These are phyloP conservation scores for Trifolium subterraneum DNA, from an alignment of 306 rosid genomes.

Conservation along the genomic window DNA sequence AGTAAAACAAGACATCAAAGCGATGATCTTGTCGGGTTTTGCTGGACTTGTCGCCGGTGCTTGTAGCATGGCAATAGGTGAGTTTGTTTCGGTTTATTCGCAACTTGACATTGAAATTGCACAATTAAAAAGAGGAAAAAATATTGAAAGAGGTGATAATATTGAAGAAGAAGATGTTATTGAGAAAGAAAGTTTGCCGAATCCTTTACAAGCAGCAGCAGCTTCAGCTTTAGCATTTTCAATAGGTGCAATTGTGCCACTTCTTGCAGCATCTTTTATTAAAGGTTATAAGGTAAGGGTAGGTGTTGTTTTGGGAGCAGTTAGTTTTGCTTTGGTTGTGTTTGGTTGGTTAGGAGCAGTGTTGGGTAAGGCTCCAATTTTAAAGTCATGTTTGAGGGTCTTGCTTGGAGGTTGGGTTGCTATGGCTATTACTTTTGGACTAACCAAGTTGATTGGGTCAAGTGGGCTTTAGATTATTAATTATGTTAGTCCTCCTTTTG, in stretches of 20 bases:
- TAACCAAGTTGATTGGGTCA: conserved; percentile 58
- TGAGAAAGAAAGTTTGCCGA: conserved; percentile 49
- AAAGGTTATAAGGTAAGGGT: conserved; percentile 51
- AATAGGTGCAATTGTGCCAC: conserved; percentile 55
- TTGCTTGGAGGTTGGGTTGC: conserved; percentile 60
- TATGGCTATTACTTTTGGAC: conserved; percentile 58
- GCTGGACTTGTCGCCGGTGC: conserved; percentile 59
- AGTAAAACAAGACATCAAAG: conserved; percentile 52
- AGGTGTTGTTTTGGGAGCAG: conserved; percentile 49
- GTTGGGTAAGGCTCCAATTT: conserved; percentile 51
- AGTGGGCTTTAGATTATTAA: conserved; percentile 40
- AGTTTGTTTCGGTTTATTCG: conserved; percentile 55
- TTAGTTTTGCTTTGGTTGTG: conserved; percentile 44
- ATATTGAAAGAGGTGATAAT: conserved; percentile 7
- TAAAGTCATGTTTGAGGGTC: conserved; percentile 52
- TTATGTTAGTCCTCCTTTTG: too few relatives aligned
- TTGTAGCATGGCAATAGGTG: conserved; percentile 61
- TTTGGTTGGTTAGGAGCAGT: conserved; percentile 55
- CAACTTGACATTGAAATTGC: conserved; percentile 53
- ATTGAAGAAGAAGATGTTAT: conserved; percentile 20
- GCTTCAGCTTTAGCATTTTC: conserved; percentile 60
- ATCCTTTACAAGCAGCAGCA: conserved; percentile 56
- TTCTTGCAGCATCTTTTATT: conserved; percentile 54
- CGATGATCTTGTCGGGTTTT: conserved; percentile 52
- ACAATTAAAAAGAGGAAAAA: conserved; percentile 47